These are phyloP conservation scores for Cichorium intybus DNA, from an alignment of 140 eudicot genomes.

Conservation along the genomic window DNA sequence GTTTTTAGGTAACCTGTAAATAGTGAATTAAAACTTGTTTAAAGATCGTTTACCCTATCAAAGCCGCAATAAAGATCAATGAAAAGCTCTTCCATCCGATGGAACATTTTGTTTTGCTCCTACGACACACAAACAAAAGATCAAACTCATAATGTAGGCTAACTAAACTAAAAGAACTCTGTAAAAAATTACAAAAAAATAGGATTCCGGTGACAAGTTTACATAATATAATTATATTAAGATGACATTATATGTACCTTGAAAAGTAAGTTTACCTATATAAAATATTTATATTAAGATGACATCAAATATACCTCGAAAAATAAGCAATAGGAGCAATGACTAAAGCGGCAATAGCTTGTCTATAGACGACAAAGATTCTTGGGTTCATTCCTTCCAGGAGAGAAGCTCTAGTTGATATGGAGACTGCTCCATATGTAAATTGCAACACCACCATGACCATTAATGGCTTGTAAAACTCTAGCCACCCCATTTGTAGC, in stretches of 20 bases:
- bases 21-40: background rate
- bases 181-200: background rate
- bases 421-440: constrained; percentile 54
- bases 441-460: constrained; percentile 67
- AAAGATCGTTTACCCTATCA: constrained; percentile 49
- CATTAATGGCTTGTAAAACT: constrained; percentile 54
- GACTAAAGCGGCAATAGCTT: constrained; percentile 58
- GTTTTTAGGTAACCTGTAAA: background rate
- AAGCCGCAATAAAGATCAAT: constrained; percentile 55
- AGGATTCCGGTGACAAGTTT: background rate
- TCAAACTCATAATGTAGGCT: background rate
- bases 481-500: constrained; percentile 39
- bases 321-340: constrained; percentile 64
- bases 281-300: background rate
- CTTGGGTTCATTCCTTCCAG: constrained; percentile 78
- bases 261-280: background rate
- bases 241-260: background rate
- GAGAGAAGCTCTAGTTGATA: constrained; percentile 66
- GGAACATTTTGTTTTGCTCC: constrained; percentile 42
- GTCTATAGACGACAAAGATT: constrained; percentile 83
- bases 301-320: constrained; percentile 38
- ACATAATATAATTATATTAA: too few species aligned
- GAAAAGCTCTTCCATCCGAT: constrained; percentile 67
- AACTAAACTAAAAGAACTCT: background rate
- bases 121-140: constrained; percentile 6